These are phyloP conservation scores for Lactarius pseudohatsudake DNA, from an alignment of 768 basidiomycete genomes.

Conservation along the genomic window DNA sequence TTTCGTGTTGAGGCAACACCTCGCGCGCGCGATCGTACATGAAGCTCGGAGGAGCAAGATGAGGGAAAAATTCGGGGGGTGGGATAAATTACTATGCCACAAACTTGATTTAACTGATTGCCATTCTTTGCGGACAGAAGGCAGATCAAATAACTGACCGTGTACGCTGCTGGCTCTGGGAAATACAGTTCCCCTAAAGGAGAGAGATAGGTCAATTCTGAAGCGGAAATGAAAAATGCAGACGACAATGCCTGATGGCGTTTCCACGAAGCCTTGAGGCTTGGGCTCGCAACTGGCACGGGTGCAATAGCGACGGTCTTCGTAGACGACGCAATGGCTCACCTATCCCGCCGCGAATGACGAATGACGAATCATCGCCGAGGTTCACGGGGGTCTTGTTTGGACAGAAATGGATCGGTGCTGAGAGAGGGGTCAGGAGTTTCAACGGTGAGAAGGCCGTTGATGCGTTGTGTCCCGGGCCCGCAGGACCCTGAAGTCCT, in stretches of 20 bases:
- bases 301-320: not conserved
- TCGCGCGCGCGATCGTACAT: slow-evolving; percentile 16
- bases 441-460: not conserved
- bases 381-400: slow-evolving; percentile 6
- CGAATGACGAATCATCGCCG: not conserved
- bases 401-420: not conserved
- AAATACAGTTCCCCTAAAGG: slow-evolving; percentile 13
- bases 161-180: slow-evolving; percentile 10
- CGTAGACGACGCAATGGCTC: not conserved
- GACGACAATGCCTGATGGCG: slow-evolving; percentile 14
- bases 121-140: not conserved
- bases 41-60: slow-evolving; percentile 11
- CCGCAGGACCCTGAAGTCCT: not conserved
- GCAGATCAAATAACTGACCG: not conserved
- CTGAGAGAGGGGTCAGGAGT: not conserved
- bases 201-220: not conserved
- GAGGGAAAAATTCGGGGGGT: slow-evolving; percentile 15
- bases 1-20: not conserved
- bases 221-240: slow-evolving; percentile 24
- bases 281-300: slow-evolving; percentile 18
- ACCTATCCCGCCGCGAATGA: not conserved
- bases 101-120: not conserved
- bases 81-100: not conserved
- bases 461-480: not conserved
- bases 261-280: slow-evolving; percentile 22